Evolutionary conservation across 2,329 filamentous ascomycete genomes (phyloP).

Genomic region (Didymellaceae sp.): DNA sequence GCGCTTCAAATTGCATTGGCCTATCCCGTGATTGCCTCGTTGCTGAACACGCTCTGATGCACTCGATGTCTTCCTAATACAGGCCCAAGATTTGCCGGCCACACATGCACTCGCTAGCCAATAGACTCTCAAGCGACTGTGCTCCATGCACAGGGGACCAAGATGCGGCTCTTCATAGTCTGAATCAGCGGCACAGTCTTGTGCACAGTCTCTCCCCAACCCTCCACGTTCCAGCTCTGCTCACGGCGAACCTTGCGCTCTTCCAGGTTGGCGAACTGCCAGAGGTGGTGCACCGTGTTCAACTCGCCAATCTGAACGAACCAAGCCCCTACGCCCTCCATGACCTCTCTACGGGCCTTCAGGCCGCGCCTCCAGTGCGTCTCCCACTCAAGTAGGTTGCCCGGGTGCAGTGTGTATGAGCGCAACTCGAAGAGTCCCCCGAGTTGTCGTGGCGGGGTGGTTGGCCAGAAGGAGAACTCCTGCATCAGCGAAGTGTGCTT

Average conservation of each 20-base stretch:
- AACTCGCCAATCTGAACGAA: conserved; percentile 98
- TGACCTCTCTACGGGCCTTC: conserved; percentile 89
- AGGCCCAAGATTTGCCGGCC: not conserved
- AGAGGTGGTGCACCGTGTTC: conserved; percentile 97
- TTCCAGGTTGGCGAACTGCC: conserved; percentile 97
- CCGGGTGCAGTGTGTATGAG: conserved; percentile 94
- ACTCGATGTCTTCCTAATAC: not conserved
- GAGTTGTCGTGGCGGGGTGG: conserved; percentile 84
- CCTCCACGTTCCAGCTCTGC: conserved; percentile 92
- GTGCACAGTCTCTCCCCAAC: conserved; percentile 97
- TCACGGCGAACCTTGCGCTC: conserved; percentile 89
- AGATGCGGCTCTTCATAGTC: conserved; percentile 90
- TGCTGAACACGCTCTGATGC: not conserved
- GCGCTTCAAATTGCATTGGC: no score
- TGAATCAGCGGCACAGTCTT: conserved; percentile 98
- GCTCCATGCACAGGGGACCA: conserved; percentile 96
- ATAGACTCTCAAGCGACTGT: conserved; percentile 72
- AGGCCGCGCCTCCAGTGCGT: conserved; percentile 95
- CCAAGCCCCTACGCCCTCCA: conserved; percentile 98
- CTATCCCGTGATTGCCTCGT: no score
- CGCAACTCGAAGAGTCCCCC: conserved; percentile 95
- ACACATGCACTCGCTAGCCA: not conserved
- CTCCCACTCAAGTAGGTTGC: conserved; percentile 97
- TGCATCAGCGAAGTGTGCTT: conserved; percentile 96
- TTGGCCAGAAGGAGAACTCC: conserved; percentile 99